A percentile compares a stretch with the other conserved stretches of the same genome.
phyloP scores from a whole-genome alignment of 129 eudicot species.

The Flaveria bidentis region DNA sequence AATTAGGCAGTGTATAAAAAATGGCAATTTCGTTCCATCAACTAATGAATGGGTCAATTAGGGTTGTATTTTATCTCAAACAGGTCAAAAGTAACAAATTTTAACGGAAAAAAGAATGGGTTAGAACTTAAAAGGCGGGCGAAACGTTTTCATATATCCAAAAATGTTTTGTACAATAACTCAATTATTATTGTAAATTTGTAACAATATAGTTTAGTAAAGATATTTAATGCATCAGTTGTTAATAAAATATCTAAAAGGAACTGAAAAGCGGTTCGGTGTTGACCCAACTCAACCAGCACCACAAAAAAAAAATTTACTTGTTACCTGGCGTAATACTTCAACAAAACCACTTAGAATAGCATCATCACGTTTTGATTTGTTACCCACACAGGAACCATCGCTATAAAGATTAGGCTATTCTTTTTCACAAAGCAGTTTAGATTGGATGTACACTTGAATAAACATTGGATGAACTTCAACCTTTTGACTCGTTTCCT shows the following conservation, averaged over 20 bases:
- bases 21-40: not conserved
- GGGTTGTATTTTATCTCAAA: not conserved
- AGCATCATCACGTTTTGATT: not conserved
- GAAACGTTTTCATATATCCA: not conserved
- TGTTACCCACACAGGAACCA: not conserved
- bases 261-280: not conserved
- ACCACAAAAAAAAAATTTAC: not conserved
- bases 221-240: not conserved
- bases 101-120: not conserved
- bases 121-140: not conserved
- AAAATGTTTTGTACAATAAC: not conserved
- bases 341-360: not conserved
- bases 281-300: not conserved
- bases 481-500: not conserved
- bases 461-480: not conserved
- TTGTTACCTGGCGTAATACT: not conserved
- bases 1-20: not conserved
- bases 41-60: not conserved
- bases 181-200: not conserved
- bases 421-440: not conserved
- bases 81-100: not conserved
- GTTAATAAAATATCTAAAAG: not conserved
- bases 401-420: not conserved
- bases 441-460: not conserved
- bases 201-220: not conserved